Base-by-base conservation (phyloP, 345 rosid genomes). In the Litchi chinensis region DNA sequence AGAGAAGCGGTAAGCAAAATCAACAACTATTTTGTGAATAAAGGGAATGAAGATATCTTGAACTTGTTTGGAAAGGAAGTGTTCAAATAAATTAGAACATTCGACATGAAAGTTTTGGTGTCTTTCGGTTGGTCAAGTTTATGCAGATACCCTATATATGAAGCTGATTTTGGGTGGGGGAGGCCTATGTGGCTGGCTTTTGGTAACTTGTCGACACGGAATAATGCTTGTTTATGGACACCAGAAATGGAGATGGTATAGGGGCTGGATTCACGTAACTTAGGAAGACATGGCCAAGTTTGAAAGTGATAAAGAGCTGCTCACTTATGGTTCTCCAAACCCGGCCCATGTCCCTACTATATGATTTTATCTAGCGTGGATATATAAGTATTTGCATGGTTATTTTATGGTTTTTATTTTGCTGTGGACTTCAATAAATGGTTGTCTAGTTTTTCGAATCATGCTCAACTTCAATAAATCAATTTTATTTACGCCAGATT, bases 111-210 rank as follows among this genome's bases (percentile, higher is more conserved):
- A 40, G 79, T 86, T 70, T 21, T 85, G 37, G 56, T 82, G 4
- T 3, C 60, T 2, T 82, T 87, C 22, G 48, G 26, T 46, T 81
- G 79, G 71, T 78, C 88, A 19, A 86, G 88, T 81, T 26, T 80
- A 74, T 86, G 86, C 65, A 77, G 78, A 77, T 81, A 83, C 56
- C 85, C 86, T 1, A 4, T 70, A 7, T 86, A 86, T 50, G 88
- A 79, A n/a, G 77, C 84, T 13, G 86, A 86, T 64, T 83, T 86
- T 13, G 86, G 88, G 65, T 86, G 88, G 88, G 88, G 86, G 11
- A 79, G 64, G 67, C 88, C 86, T 0, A 43, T 28, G 21, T 85
- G 88, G 64, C 7, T 59, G 10, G 26, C 64, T 7, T 59, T 2
- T n/a, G 65, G 65, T 1, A 8, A 0, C 4, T 8, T 60, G 4